A percentile compares a stretch with the other conserved stretches of the same genome.
phyloP scores from a whole-genome alignment of 257 asterid genomes.

The Solanum etuberosum region DNA sequence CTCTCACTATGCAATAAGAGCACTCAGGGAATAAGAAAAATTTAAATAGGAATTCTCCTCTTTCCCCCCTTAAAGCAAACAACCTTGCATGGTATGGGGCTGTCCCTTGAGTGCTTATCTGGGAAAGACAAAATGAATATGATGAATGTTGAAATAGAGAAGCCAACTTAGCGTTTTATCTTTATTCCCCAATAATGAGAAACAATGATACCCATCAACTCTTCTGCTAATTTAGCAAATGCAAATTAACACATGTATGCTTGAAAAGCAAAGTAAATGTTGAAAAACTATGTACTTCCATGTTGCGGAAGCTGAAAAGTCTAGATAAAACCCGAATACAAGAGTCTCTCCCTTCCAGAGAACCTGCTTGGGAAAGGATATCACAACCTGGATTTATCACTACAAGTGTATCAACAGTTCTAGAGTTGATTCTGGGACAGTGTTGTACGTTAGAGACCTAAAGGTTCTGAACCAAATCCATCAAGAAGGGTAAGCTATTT shows the following conservation, averaged over 20 bases:
- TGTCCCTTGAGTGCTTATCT: neutral
- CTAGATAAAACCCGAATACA: neutral
- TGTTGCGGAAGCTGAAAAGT: neutral
- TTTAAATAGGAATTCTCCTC: neutral
- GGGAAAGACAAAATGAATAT: neutral
- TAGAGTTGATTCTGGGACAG: conserved; percentile 46
- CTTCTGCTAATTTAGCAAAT: neutral
- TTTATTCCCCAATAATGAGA: neutral
- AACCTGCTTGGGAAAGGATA: conserved; percentile 30
- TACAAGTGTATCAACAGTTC: conserved; percentile 28
- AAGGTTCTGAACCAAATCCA: conserved; percentile 33
- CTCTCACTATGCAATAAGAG: neutral
- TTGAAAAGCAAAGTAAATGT: neutral
- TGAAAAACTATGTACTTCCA: neutral
- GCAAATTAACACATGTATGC: neutral
- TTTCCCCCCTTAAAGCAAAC: neutral
- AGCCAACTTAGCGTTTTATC: neutral
- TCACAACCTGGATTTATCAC: conserved; percentile 64
- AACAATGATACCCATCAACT: neutral
- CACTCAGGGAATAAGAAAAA: too few relatives aligned
- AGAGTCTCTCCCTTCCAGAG: neutral
- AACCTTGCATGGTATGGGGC: neutral
- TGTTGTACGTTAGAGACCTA: conserved; percentile 61
- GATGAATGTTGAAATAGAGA: neutral
- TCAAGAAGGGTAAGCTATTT: conserved; percentile 42